phyloP scores from a whole-genome alignment of 2,329 filamentous ascomycete genomes.

The Aspergillus sp. region DNA sequence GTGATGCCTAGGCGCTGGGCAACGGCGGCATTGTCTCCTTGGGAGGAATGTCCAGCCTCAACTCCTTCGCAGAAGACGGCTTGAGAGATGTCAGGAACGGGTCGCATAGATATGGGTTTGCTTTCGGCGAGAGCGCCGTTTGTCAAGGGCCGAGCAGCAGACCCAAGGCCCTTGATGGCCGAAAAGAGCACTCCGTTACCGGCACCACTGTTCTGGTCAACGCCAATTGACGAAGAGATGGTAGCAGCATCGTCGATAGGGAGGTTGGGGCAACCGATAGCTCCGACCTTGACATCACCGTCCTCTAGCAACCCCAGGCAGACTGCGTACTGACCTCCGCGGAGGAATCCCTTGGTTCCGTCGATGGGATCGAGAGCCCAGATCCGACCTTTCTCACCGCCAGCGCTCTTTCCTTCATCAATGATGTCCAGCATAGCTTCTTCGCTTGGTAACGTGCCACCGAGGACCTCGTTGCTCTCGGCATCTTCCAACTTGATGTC shows the following conservation, averaged over 20 bases:
- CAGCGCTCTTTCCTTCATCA: constrained; percentile 55
- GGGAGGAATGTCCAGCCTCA: constrained; percentile 87
- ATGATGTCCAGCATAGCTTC: constrained; percentile 65
- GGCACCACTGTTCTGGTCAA: constrained; percentile 72
- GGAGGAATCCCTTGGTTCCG: constrained; percentile 94
- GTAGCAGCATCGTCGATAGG: constrained; percentile 79
- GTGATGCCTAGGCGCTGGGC: constrained; percentile 85
- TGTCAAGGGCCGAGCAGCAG: constrained; percentile 77
- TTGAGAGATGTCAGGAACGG: constrained; percentile 71
- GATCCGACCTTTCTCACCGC: constrained; percentile 61
- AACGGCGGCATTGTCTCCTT: constrained; percentile 84
- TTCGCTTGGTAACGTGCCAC: constrained; percentile 68
- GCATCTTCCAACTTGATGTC: constrained; percentile 70
- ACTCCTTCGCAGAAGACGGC: constrained; percentile 98
- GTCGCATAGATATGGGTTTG: constrained; percentile 77
- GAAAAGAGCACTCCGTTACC: constrained; percentile 88
- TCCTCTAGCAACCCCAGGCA: constrained; percentile 91
- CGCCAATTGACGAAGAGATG: constrained; percentile 72
- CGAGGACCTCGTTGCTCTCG: constrained; percentile 68
- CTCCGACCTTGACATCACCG: constrained; percentile 90
- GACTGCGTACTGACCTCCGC: constrained; percentile 96
- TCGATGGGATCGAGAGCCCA: constrained; percentile 98
- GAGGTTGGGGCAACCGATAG: constrained; percentile 93
- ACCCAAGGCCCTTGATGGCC: constrained; percentile 77
- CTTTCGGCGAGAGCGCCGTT: constrained; percentile 47